Percentiles rank a stretch among this genome's conserved stretches.
Evolutionary conservation across 331 rosid genomes (phyloP).

Genomic region (Pyracantha coccinea): DNA sequence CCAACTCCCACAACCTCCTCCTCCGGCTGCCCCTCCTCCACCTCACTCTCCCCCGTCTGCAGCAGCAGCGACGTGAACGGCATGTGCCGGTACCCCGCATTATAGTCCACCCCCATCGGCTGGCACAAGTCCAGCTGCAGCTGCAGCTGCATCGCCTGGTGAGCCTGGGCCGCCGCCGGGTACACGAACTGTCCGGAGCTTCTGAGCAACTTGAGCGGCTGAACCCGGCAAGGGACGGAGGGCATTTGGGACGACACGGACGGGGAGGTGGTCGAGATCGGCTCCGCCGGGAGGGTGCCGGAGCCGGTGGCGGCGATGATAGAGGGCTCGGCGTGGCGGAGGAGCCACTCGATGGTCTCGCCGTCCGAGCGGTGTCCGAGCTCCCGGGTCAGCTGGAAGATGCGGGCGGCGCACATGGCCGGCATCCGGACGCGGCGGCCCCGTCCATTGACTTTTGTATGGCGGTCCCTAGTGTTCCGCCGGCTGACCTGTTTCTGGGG

Average conservation of each 20-base stretch:
- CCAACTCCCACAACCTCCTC: constrained; percentile 33
- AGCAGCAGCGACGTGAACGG: constrained; percentile 72
- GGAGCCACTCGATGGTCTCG: constrained; percentile 91
- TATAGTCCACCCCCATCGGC: constrained; percentile 38
- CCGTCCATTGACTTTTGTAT: constrained; percentile 85
- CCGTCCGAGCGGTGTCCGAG: constrained; percentile 94
- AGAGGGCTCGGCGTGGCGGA: constrained; percentile 73
- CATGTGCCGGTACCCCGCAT: constrained; percentile 34
- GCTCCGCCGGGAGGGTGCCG: constrained; percentile 51
- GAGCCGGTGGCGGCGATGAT: constrained; percentile 74
- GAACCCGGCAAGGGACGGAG: constrained; percentile 28
- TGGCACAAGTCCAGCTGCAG: constrained; percentile 47
- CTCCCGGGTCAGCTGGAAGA: constrained; percentile 85
- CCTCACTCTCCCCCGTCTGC: constrained; percentile 49
- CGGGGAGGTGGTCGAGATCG: constrained; percentile 27
- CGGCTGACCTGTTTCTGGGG: constrained; percentile 13
- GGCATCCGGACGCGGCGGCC: constrained; percentile 95
- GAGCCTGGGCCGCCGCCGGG: not conserved
- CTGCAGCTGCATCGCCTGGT: not conserved
- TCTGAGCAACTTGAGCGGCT: constrained; percentile 6
- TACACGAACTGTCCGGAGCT: constrained; percentile 27
- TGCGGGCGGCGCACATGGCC: constrained; percentile 76
- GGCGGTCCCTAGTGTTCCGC: constrained; percentile 56
- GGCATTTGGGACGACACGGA: constrained; percentile 8
- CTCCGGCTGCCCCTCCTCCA: constrained; percentile 36